A percentile compares a stretch with the other conserved stretches of the same genome.
Conservation (phyloP, 139 green algal species). For the Haematococcus lacustris region DNA sequence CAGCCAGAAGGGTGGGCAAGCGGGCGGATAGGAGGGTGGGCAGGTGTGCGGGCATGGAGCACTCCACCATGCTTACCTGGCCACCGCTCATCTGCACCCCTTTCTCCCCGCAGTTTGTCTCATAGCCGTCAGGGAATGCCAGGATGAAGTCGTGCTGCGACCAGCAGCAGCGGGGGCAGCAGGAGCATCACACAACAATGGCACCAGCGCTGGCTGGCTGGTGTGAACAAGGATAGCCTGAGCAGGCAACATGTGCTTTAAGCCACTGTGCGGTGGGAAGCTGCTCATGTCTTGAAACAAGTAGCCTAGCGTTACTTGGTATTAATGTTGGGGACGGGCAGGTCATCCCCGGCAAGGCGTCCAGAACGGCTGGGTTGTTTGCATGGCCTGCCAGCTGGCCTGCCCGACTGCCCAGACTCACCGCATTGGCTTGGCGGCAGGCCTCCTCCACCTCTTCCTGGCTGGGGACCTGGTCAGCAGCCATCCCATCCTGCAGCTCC, state of each 20-base stretch:
- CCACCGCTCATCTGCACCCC: conserved; percentile 74
- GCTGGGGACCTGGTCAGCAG: not conserved
- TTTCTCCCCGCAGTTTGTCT: conserved; percentile 75
- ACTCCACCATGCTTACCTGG: conserved; percentile 87
- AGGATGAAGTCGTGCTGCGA: conserved; percentile 36
- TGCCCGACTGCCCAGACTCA: conserved; percentile 36
- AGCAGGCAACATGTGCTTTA: not conserved
- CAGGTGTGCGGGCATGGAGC: no score
- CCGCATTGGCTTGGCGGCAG: conserved; percentile 55
- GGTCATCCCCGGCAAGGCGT: not conserved
- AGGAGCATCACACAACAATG: not conserved
- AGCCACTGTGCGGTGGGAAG: not conserved
- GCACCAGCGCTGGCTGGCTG: no score
- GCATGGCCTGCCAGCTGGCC: conserved; percentile 50
- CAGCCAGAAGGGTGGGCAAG: no score
- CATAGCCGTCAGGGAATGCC: conserved; percentile 72
- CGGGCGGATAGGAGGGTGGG: no score
- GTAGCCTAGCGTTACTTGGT: not conserved
- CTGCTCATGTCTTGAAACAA: not conserved
- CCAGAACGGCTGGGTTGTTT: conserved; percentile 71
- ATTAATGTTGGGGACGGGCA: not conserved
- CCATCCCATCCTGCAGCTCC: conserved; percentile 13
- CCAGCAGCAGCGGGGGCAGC: not conserved
- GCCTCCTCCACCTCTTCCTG: conserved; percentile 62
- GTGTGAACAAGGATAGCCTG: no score